Conservation (phyloP, 148 eudicot species). For the Camellia lanceoleosa region DNA sequence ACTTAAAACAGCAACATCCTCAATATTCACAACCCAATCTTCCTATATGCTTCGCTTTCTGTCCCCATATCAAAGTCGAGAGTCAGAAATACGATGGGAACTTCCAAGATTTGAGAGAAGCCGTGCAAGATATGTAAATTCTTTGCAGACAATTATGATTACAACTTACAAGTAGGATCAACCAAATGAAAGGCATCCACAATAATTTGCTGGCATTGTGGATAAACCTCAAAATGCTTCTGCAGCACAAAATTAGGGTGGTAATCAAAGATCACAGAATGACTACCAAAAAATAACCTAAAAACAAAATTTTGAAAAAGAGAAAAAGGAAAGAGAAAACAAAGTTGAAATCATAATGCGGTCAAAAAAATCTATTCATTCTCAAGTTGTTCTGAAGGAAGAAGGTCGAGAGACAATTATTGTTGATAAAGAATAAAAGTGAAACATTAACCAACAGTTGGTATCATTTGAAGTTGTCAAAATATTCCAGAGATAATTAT, state of each 20-base stretch:
- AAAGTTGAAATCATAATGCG: not conserved
- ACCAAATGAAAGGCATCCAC: not conserved
- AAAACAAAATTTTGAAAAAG: not conserved
- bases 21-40: not conserved
- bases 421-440: not conserved
- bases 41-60: not conserved
- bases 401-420: not conserved
- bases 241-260: not conserved
- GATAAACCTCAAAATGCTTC: not conserved
- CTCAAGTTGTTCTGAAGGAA: too few relatives aligned
- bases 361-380: too few relatives aligned
- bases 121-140: not conserved
- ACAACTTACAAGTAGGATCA: slow-evolving; percentile 4
- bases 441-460: not conserved
- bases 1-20: not conserved
- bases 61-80: not conserved
- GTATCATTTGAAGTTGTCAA: not conserved
- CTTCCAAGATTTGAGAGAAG: not conserved
- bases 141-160: not conserved
- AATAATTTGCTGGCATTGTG: not conserved
- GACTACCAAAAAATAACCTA: not conserved
- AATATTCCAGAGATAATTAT: not conserved
- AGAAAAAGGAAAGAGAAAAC: not conserved
- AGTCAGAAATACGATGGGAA: not conserved
- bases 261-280: not conserved